Conservation (phyloP, 164 flowering plant genomes). For the Vitis rupestris region DNA sequence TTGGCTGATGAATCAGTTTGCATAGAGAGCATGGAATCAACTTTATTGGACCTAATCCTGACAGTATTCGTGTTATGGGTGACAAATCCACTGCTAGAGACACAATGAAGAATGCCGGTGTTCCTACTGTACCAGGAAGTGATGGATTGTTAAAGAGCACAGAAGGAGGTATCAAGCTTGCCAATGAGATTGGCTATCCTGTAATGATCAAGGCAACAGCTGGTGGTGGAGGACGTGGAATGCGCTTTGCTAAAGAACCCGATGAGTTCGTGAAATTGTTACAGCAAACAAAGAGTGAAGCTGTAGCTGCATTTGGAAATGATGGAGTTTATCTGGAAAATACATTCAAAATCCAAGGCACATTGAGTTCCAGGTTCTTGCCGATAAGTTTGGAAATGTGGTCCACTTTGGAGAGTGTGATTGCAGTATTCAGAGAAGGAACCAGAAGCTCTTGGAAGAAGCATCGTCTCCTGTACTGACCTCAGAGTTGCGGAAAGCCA, state of each 20-base stretch:
- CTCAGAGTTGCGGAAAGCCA: too few relatives aligned
- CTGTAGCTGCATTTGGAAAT: slow-evolving; percentile 82
- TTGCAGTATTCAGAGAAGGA: too few relatives aligned
- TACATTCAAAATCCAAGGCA: too few relatives aligned
- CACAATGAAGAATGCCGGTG: slow-evolving; percentile 98
- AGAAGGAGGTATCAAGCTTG: slow-evolving; percentile 84
- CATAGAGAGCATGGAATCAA: slow-evolving; percentile 95
- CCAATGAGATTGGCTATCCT: slow-evolving; percentile 86
- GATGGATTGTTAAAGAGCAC: slow-evolving; percentile 90
- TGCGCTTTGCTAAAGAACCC: slow-evolving; percentile 97
- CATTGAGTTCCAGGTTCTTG: too few relatives aligned
- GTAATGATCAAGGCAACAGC: slow-evolving; percentile 99
- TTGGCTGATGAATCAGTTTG: slow-evolving; percentile 96
- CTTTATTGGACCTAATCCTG: slow-evolving; percentile 97
- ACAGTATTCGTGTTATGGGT: slow-evolving; percentile 97
- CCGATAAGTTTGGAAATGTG: too few relatives aligned
- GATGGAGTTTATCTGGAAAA: slow-evolving; percentile 78
- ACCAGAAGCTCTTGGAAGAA: too few relatives aligned
- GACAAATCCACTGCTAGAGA: slow-evolving; percentile 98
- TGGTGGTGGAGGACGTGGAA: slow-evolving; percentile 99
- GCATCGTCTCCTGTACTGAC: too few relatives aligned
- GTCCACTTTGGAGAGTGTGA: too few relatives aligned
- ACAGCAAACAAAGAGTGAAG: slow-evolving; percentile 90
- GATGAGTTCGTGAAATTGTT: slow-evolving; percentile 94
- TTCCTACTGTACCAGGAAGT: slow-evolving; percentile 99